A percentile compares a stretch with the other conserved stretches of the same genome.
These are phyloP conservation scores for Fragilaria crotonensis DNA, from an alignment of 108 stramenopile species.

Conservation along the genomic window DNA sequence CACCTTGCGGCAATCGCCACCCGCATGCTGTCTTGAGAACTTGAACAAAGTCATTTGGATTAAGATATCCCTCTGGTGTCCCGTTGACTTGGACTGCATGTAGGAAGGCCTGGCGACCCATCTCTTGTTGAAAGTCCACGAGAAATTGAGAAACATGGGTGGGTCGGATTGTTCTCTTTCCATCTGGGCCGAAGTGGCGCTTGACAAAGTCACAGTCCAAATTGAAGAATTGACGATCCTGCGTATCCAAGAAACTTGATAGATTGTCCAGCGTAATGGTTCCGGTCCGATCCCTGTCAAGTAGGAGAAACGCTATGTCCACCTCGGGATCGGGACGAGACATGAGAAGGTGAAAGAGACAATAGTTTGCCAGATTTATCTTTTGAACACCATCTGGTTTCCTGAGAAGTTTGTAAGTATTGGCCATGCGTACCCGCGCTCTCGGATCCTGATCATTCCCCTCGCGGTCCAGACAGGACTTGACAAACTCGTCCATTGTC, in stretches of 20 bases:
- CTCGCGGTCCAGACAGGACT: constrained; percentile 17
- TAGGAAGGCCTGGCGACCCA: constrained; percentile 45
- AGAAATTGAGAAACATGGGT: constrained; percentile 47
- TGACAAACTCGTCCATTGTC: constrained; percentile 50
- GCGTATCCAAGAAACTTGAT: constrained; percentile 9
- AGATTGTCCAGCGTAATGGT: constrained; percentile 20
- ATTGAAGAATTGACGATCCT: constrained; percentile 19
- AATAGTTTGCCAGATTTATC: constrained; percentile 38
- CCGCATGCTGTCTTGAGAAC: constrained; percentile 34
- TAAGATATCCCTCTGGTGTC: constrained; percentile 17
- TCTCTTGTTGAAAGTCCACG: constrained; percentile 36
- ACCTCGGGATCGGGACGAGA: constrained; percentile 47
- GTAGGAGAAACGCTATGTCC: constrained; percentile 44
- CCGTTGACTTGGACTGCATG: constrained; percentile 9
- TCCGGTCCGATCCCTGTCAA: constrained; percentile 23
- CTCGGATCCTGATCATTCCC: background rate
- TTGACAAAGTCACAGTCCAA: constrained; percentile 32
- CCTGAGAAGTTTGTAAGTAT: constrained; percentile 26
- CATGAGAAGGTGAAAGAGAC: constrained; percentile 46
- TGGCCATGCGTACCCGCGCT: constrained; percentile 12
- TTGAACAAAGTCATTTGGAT: constrained; percentile 25
- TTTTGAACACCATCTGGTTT: constrained; percentile 2
- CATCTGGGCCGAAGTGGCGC: constrained; percentile 37
- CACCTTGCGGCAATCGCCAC: constrained; percentile 31
- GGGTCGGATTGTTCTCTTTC: constrained; percentile 17